These are phyloP conservation scores for Paecilomyces fulvus DNA, from an alignment of 2,329 filamentous ascomycete species.

Conservation along the genomic window DNA sequence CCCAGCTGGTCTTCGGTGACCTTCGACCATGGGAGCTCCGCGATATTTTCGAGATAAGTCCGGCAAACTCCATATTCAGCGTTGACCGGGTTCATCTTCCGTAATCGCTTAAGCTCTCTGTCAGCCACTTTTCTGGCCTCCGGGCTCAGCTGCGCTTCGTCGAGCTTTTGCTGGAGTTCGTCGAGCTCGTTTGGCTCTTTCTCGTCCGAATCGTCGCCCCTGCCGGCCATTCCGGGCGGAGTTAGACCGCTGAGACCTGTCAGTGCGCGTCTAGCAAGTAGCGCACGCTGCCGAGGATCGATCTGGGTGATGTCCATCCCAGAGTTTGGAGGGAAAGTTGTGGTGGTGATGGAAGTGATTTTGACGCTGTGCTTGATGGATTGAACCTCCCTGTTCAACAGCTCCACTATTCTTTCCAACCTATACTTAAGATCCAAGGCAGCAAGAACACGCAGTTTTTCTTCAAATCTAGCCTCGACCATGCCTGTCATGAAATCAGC, in stretches of 20 bases:
- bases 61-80: conserved; percentile 91
- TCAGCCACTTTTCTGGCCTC: conserved; percentile 89
- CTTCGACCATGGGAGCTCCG: conserved; percentile 87
- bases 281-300: conserved; percentile 39
- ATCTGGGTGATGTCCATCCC: conserved; percentile 48
- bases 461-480: conserved; percentile 77
- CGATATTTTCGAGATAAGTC: conserved; percentile 86
- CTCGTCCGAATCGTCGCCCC: conserved; percentile 53
- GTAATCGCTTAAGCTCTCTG: conserved; percentile 75
- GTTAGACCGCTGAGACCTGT: conserved; percentile 31
- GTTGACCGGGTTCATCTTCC: conserved; percentile 93
- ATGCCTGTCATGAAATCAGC: conserved; percentile 97
- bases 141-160: conserved; percentile 68
- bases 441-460: conserved; percentile 81
- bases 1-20: conserved; percentile 80
- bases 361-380: conserved; percentile 81
- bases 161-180: conserved; percentile 79
- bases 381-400: conserved; percentile 73
- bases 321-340: conserved; percentile 52
- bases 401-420: conserved; percentile 71
- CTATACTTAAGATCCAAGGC: conserved; percentile 69
- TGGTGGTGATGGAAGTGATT: conserved; percentile 67
- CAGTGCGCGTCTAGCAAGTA: conserved; percentile 37
- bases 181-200: conserved; percentile 85
- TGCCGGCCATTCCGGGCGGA: conserved; percentile 33